phyloP scores from a whole-genome alignment of 257 asterid genomes.

The Linaria vulgaris region DNA sequence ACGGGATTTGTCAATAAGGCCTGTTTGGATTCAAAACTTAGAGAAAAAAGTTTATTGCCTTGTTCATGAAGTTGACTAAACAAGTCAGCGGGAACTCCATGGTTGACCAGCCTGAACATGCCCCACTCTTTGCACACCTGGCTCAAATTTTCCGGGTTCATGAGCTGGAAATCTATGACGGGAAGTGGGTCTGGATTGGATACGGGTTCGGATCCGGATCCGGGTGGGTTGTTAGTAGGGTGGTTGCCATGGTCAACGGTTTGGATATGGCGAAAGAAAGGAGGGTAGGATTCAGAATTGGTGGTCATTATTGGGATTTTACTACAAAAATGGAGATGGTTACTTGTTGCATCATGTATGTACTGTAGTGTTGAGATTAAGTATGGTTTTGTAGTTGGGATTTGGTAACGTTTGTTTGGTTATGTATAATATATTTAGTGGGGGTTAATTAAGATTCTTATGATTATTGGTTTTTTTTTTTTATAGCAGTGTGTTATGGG shows the following conservation, averaged over 20 bases:
- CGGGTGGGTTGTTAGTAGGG: not conserved
- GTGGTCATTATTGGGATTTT: conserved; percentile 36
- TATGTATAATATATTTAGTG: too few relatives aligned
- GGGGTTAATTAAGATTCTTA: too few relatives aligned
- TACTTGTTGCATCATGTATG: too few relatives aligned
- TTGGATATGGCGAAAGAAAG: conserved; percentile 38
- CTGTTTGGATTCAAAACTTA: conserved; percentile 52
- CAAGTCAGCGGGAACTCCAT: conserved; percentile 58
- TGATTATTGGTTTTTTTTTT: too few relatives aligned
- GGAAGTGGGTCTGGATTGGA: conserved; percentile 45
- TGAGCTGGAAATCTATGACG: conserved; percentile 45
- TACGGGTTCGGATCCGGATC: not conserved
- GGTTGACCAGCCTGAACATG: conserved; percentile 75
- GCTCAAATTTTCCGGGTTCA: conserved; percentile 32
- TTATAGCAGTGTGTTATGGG: too few relatives aligned
- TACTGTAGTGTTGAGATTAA: too few relatives aligned
- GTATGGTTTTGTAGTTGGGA: too few relatives aligned
- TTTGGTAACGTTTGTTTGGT: too few relatives aligned
- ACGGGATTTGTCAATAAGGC: conserved; percentile 37
- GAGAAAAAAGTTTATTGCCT: conserved; percentile 45
- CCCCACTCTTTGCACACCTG: conserved; percentile 77
- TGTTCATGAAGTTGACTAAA: conserved; percentile 43
- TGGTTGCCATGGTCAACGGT: conserved; percentile 4
- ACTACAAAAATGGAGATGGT: not conserved
- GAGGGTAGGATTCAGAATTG: conserved; percentile 58